Conservation (phyloP, 2,329 filamentous ascomycete genomes). For the Aschersonia sp. region DNA sequence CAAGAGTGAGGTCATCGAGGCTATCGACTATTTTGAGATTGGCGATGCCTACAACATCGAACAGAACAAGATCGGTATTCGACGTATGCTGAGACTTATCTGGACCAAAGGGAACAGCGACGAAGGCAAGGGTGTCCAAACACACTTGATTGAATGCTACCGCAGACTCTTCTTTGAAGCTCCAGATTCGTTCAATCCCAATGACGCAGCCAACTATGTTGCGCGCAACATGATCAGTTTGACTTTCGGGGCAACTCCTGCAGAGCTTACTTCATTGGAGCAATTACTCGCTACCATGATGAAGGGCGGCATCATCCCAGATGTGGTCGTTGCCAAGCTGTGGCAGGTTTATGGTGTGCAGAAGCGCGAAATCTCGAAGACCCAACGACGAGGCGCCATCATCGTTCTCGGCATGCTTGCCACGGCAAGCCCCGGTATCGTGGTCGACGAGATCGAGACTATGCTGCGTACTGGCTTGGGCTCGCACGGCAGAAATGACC, state of each 20-base stretch:
- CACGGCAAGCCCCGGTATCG: conserved; percentile 81
- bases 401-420: conserved; percentile 96
- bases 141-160: conserved; percentile 93
- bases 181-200: conserved; percentile 71
- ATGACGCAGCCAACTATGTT: conserved; percentile 89
- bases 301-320: conserved; percentile 77
- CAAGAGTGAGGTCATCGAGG: conserved; percentile 97
- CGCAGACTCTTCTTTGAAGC: conserved; percentile 92
- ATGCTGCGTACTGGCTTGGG: conserved; percentile 88
- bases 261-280: conserved; percentile 88
- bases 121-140: conserved; percentile 95
- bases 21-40: conserved; percentile 96
- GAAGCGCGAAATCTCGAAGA: conserved; percentile 82
- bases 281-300: conserved; percentile 96
- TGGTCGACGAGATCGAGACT: conserved; percentile 86
- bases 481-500: conserved; percentile 61
- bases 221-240: conserved; percentile 98
- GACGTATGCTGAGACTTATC: conserved; percentile 89
- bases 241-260: conserved; percentile 88
- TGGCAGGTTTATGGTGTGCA: conserved; percentile 98
- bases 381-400: conserved; percentile 81
- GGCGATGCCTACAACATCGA: conserved; percentile 94
- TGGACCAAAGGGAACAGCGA: conserved; percentile 99
- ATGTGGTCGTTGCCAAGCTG: conserved; percentile 76
- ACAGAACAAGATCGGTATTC: conserved; percentile 81